These are phyloP conservation scores for Castanea sativa DNA, from an alignment of 306 rosid genomes.

Conservation along the genomic window DNA sequence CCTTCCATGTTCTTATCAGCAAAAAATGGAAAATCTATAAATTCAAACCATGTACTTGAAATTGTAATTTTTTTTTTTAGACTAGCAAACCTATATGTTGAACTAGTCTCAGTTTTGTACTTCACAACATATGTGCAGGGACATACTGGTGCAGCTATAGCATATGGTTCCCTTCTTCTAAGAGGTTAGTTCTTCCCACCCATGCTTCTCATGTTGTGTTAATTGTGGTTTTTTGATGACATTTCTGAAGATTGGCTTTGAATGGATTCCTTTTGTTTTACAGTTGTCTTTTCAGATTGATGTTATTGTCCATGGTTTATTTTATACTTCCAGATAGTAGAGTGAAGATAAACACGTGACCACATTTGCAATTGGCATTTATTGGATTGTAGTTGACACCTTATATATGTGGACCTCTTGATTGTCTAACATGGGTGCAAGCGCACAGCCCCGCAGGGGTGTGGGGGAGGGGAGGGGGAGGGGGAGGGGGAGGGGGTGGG, in stretches of 20 bases:
- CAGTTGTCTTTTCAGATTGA: not conserved
- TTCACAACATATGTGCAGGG: slow-evolving; percentile 48
- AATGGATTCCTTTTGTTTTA: not conserved
- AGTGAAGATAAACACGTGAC: not conserved
- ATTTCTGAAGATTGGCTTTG: not conserved
- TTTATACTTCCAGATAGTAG: not conserved
- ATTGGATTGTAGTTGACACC: not conserved
- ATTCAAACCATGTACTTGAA: not conserved
- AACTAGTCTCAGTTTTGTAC: not conserved
- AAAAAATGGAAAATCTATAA: not conserved
- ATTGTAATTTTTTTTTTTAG: not conserved
- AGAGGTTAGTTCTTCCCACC: slow-evolving; percentile 51
- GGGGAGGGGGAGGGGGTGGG: too few relatives aligned
- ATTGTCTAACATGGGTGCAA: not conserved
- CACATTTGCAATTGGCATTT: not conserved
- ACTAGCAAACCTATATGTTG: too few relatives aligned
- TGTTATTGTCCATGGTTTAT: not conserved
- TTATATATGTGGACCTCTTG: not conserved
- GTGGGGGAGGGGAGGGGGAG: too few relatives aligned
- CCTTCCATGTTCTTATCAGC: not conserved
- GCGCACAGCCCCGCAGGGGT: too few relatives aligned
- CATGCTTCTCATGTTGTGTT: slow-evolving; percentile 1
- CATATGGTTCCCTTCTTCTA: slow-evolving; percentile 92
- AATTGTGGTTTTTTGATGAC: not conserved
- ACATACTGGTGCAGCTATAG: slow-evolving; percentile 91